Conservation (phyloP, 1,284 basidiomycete species). For the Mrakiaceae sp. region DNA sequence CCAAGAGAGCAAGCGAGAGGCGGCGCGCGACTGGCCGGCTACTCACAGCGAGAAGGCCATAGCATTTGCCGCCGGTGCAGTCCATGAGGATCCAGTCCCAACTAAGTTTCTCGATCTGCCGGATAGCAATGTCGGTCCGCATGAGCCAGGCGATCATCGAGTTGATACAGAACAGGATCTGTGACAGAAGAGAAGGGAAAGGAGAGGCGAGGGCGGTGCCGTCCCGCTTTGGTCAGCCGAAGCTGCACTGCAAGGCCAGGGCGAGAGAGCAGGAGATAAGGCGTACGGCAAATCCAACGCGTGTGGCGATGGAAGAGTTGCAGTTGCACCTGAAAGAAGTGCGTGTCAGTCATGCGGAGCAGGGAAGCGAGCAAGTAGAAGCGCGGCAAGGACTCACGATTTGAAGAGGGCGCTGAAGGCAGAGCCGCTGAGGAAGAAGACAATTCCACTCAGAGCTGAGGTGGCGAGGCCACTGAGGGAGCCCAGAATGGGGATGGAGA, state of each 20-base stretch:
- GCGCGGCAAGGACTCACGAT: constrained; percentile 41
- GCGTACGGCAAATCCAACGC: constrained; percentile 85
- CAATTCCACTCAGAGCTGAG: constrained; percentile 59
- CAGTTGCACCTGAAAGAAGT: neutral
- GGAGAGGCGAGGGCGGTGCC: too few species aligned
- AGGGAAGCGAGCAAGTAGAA: too few species aligned
- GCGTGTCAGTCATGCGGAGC: too few species aligned
- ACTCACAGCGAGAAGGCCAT: constrained; percentile 87
- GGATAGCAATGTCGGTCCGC: constrained; percentile 77
- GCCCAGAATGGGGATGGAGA: constrained; percentile 79
- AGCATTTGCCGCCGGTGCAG: constrained; percentile 83
- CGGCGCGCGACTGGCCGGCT: neutral
- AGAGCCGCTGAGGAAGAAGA: constrained; percentile 26
- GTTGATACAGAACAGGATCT: constrained; percentile 92
- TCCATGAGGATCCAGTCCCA: constrained; percentile 99
- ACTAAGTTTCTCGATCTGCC: constrained; percentile 80
- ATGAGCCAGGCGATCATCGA: constrained; percentile 96
- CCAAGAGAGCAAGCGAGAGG: neutral
- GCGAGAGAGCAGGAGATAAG: neutral
- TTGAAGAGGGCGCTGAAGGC: constrained; percentile 93
- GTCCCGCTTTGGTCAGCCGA: neutral
- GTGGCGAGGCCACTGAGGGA: constrained; percentile 61
- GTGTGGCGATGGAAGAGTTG: constrained; percentile 71
- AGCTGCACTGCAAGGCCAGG: neutral
- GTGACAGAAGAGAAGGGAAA: neutral